Percentiles rank a stretch among this genome's conserved stretches.
These are phyloP conservation scores for Rhodotorula sphaerocarpa DNA, from an alignment of 768 basidiomycete genomes.

Conservation along the genomic window DNA sequence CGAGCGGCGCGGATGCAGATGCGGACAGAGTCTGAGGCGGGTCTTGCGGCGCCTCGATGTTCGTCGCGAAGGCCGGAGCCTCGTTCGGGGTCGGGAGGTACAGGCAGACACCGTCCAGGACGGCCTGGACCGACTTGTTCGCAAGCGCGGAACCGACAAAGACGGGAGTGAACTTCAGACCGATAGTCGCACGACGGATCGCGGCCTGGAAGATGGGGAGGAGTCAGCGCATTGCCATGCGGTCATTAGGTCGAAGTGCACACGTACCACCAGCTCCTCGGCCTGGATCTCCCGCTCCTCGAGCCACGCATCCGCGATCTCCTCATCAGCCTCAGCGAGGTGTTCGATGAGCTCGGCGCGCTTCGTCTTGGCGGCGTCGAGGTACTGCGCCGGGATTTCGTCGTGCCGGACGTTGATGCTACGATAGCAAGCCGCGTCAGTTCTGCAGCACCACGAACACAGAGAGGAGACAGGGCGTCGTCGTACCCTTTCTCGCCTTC, in stretches of 20 bases:
- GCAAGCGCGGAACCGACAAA: slow-evolving; percentile 96
- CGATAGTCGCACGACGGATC: slow-evolving; percentile 78
- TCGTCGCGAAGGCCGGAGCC: slow-evolving; percentile 67
- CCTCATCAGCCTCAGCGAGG: slow-evolving; percentile 91
- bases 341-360: slow-evolving; percentile 86
- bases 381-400: slow-evolving; percentile 71
- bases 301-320: slow-evolving; percentile 82
- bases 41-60: slow-evolving; percentile 56
- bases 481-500: slow-evolving; percentile 85
- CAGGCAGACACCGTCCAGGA: slow-evolving; percentile 89
- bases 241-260: no score
- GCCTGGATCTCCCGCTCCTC: slow-evolving; percentile 69
- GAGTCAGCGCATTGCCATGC: no score
- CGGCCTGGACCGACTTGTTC: slow-evolving; percentile 88
- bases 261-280: slow-evolving; percentile 55
- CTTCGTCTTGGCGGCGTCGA: slow-evolving; percentile 70
- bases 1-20: slow-evolving; percentile 67
- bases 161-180: slow-evolving; percentile 87
- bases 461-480: no score
- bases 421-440: not conserved
- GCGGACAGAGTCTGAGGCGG: slow-evolving; percentile 45
- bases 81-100: slow-evolving; percentile 88
- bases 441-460: not conserved
- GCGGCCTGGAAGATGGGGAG: slow-evolving; percentile 49
- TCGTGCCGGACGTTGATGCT: slow-evolving; percentile 71